Conservation (phyloP, 371 early-diverging fungal species). For the Mucor sp. region DNA sequence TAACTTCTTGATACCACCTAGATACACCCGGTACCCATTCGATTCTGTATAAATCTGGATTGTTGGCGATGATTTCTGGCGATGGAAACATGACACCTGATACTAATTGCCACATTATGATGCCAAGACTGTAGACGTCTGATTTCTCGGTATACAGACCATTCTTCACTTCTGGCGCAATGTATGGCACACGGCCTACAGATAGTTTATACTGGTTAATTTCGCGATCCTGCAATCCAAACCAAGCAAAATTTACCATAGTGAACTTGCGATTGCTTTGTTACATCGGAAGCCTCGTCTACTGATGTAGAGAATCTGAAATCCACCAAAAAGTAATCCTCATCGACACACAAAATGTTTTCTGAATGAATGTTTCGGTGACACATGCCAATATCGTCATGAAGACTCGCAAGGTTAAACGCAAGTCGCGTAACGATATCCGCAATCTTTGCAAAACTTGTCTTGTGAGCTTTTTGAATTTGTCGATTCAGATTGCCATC, state of each 20-base stretch:
- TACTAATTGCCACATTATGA: slow-evolving; percentile 48
- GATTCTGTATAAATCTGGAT: slow-evolving; percentile 37
- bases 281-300: slow-evolving; percentile 34
- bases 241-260: slow-evolving; percentile 24
- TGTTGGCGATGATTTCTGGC: slow-evolving; percentile 29
- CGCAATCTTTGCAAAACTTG: slow-evolving; percentile 4
- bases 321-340: slow-evolving; percentile 41
- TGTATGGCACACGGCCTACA: slow-evolving; percentile 48
- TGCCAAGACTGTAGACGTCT: slow-evolving; percentile 43
- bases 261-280: slow-evolving; percentile 30
- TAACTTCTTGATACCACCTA: slow-evolving; percentile 10
- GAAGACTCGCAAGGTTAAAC: slow-evolving; percentile 38
- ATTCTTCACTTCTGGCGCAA: slow-evolving; percentile 54
- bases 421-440: slow-evolving; percentile 39
- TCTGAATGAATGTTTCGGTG: slow-evolving; percentile 46
- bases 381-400: slow-evolving; percentile 42
- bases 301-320: slow-evolving; percentile 44
- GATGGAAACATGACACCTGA: slow-evolving; percentile 47
- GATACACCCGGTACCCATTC: slow-evolving; percentile 21
- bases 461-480: slow-evolving; percentile 17
- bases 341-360: slow-evolving; percentile 36
- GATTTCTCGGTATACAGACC: slow-evolving; percentile 42
- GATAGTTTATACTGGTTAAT: neutral
- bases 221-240: neutral
- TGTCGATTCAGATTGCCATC: slow-evolving; percentile 36